Evolutionary conservation across 495 filamentous ascomycete species (phyloP).

Genomic region (Aspergillus ellipticus): DNA sequence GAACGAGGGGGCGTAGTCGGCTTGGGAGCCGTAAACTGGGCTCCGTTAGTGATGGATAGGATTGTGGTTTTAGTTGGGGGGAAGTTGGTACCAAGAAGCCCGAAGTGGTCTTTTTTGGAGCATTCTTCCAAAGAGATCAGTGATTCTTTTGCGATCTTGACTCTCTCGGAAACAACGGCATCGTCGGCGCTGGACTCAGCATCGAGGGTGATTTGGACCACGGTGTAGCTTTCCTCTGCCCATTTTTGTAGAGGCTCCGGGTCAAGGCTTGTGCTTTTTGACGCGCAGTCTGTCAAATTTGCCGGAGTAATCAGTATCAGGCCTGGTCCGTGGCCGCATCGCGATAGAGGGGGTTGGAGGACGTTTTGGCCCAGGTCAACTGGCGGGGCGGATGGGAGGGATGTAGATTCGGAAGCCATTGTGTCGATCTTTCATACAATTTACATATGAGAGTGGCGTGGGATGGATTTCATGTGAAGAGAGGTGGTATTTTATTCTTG

Average conservation of each 20-base stretch:
- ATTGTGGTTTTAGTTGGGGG: background rate
- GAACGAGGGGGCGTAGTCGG: conserved; percentile 24
- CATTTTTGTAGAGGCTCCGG: conserved; percentile 36
- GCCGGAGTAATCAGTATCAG: conserved; percentile 42
- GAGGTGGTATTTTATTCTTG: too few relatives aligned
- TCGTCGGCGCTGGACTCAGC: conserved; percentile 6
- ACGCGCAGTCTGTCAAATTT: conserved; percentile 18
- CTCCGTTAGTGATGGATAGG: background rate
- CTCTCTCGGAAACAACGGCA: conserved; percentile 2
- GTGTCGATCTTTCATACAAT: background rate
- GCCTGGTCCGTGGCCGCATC: conserved; percentile 52
- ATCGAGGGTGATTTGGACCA: conserved; percentile 26
- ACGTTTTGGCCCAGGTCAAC: conserved; percentile 8
- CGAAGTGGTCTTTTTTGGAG: conserved; percentile 15
- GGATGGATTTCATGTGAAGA: too few relatives aligned
- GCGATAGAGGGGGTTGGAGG: conserved; percentile 53
- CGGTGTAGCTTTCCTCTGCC: conserved; percentile 39
- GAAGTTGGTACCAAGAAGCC: conserved; percentile 17
- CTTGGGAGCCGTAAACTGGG: conserved; percentile 25
- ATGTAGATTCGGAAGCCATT: conserved; percentile 7
- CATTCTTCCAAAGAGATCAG: conserved; percentile 17
- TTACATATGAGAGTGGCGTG: too few relatives aligned
- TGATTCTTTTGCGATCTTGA: conserved; percentile 14
- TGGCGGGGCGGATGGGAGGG: conserved; percentile 10
- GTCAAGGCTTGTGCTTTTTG: conserved; percentile 24